Base-by-base conservation (phyloP, 352 stramenopile species). In the Globisporangium okanoganense region DNA sequence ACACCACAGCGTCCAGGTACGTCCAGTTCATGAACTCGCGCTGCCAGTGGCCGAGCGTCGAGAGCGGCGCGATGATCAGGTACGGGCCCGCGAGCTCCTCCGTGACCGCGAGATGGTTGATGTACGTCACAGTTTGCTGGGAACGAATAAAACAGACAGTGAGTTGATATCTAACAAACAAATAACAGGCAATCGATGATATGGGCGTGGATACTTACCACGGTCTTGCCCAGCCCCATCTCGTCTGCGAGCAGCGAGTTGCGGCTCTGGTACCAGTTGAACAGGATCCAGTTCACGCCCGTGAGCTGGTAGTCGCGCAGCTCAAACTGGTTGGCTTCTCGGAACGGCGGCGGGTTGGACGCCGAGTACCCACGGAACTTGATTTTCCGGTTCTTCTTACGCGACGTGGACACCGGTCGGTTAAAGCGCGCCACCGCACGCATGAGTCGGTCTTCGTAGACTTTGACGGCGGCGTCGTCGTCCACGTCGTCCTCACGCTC, bases 211-310 rank as follows among this genome's bases (percentile, higher is more conserved):
- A 16, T 16, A 5, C 16, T 18, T 18, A 13, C 16, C 16, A 43
- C 85, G 3, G 95, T 98, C 73, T 98, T 98, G 51, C 92, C 93
- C 0, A 98, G 78, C 12, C 91, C 97, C 97, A 99, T 99, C 74
- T 99, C 98, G 72, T 99, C 98, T 8, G 98, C 98, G 9, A 99
- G 82, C 75, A 99, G 98, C 63, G 92, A 99, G 59, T 96, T 97
- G 16, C 97, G 93, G n/a, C 86, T 76, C 64, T 99, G 97, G 69
- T 99, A 99, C 83, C 95, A 99, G 72, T 98, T 99, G 62, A 96
- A 98, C 41, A 99, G 80, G 72, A 99, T 92, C 98, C 98, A 99
- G 65, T 99, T 99, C 2, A 99, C 92, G 40, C 98, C 98, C 20
- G 97, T 97, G 48, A 99, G 79, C 78, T 99, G 98, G 79, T 99